phyloP scores from a whole-genome alignment of 768 basidiomycete genomes.

The Amanita exitialis region DNA sequence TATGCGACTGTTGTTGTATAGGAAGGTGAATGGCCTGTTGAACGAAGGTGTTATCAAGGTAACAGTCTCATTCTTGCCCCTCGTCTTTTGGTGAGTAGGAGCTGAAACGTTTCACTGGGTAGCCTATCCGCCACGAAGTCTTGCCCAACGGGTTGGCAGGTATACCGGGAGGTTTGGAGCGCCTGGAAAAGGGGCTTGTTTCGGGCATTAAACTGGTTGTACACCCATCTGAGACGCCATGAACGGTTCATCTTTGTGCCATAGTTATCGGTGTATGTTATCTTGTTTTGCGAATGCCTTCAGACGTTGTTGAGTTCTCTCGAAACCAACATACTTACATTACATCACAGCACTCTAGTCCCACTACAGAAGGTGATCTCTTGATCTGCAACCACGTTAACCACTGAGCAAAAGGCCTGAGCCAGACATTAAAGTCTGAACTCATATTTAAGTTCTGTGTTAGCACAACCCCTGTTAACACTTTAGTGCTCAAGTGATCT shows the following conservation, averaged over 20 bases:
- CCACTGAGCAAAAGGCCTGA: no score
- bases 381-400: no score
- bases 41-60: conserved; percentile 16
- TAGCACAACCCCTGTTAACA: no score
- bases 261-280: no score
- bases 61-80: neutral
- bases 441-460: no score
- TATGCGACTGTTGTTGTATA: conserved; percentile 1
- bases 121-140: conserved; percentile 36
- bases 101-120: neutral
- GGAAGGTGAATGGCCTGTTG: conserved; percentile 9
- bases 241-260: neutral
- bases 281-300: no score
- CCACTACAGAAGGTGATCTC: no score
- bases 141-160: conserved; percentile 35
- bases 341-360: no score
- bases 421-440: no score
- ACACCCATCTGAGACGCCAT: conserved; percentile 25
- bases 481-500: no score
- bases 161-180: conserved; percentile 29
- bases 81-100: neutral
- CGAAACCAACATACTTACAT: no score
- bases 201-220: conserved; percentile 35
- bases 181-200: conserved; percentile 27
- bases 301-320: no score